These are phyloP conservation scores for Colletotrichum filicis DNA, from an alignment of 2,329 filamentous ascomycete species.

Conservation along the genomic window DNA sequence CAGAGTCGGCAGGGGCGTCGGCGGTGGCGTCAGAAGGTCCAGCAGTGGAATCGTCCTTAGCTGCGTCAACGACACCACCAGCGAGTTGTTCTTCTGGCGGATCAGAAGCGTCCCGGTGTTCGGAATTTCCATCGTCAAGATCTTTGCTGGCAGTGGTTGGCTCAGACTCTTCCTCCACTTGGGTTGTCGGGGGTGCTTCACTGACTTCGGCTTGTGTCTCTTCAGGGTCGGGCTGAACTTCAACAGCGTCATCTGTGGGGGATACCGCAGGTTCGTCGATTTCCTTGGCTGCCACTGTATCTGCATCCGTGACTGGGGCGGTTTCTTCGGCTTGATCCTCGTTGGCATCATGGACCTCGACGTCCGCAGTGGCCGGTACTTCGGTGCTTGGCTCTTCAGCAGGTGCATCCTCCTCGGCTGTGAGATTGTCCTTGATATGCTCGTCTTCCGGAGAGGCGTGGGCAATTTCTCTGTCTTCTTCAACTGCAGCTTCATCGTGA, in stretches of 20 bases:
- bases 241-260: constrained; percentile 36
- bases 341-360: background rate
- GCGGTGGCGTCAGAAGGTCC: constrained; percentile 16
- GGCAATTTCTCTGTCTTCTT: background rate
- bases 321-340: background rate
- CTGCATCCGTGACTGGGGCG: background rate
- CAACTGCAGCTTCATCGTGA: background rate
- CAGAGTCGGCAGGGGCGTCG: constrained; percentile 1
- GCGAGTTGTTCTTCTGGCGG: constrained; percentile 21
- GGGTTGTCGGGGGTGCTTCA: constrained; percentile 18
- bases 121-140: constrained; percentile 28
- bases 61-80: constrained; percentile 28
- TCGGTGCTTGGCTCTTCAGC: background rate
- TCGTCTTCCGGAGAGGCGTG: background rate
- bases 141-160: constrained; percentile 30
- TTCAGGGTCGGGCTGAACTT: constrained; percentile 44
- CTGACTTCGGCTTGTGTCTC: constrained; percentile 27
- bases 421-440: background rate
- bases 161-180: constrained; percentile 22
- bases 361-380: background rate
- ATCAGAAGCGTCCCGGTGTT: constrained; percentile 22
- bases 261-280: background rate
- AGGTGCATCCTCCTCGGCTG: background rate
- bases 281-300: background rate
- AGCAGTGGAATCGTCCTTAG: constrained; percentile 21